These are phyloP conservation scores for Citrus inodora DNA, from an alignment of 345 rosid species.

Conservation along the genomic window DNA sequence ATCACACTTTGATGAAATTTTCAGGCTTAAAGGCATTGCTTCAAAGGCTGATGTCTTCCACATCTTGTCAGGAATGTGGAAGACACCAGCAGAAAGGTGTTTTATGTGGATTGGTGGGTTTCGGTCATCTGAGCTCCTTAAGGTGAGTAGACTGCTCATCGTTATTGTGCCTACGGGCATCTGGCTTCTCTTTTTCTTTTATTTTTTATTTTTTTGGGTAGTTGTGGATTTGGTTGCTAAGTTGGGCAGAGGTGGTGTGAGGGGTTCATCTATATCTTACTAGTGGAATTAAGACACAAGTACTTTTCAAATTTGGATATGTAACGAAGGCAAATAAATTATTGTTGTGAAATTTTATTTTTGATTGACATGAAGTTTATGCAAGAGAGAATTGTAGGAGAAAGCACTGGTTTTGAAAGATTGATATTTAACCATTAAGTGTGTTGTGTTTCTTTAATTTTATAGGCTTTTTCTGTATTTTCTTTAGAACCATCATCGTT, in stretches of 20 bases:
- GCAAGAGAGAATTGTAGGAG: neutral
- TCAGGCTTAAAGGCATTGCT: conserved; percentile 72
- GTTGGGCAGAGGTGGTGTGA: neutral
- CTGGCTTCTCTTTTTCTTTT: neutral
- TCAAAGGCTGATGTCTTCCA: conserved; percentile 95
- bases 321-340: neutral
- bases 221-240: neutral
- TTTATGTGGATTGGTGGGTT: conserved; percentile 97
- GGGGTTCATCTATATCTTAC: neutral
- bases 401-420: neutral
- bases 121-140: conserved; percentile 90
- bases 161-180: neutral
- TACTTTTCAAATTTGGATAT: neutral
- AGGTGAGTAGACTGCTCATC: conserved; percentile 37
- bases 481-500: neutral
- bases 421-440: neutral
- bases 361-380: neutral
- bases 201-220: neutral
- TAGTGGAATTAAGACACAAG: neutral
- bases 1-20: conserved; percentile 73
- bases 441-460: neutral
- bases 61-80: conserved; percentile 95
- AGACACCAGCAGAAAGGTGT: conserved; percentile 94
- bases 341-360: neutral
- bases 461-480: neutral